phyloP scores from a whole-genome alignment of 2,329 filamentous ascomycete genomes.

The Trichoderma koningii region DNA sequence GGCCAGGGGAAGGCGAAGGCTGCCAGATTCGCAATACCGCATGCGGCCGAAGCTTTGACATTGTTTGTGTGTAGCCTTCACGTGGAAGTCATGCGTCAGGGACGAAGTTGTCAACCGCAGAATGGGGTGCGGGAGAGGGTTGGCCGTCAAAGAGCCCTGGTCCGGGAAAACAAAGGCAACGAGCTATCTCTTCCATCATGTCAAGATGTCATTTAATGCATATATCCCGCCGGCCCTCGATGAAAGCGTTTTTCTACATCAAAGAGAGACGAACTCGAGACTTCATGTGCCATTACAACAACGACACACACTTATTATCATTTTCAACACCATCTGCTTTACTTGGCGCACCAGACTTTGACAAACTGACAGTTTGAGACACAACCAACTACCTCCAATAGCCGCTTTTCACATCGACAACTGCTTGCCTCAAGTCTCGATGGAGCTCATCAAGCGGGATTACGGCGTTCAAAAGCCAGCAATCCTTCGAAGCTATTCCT shows the following conservation, averaged over 20 bases:
- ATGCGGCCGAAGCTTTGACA: conserved; percentile 22
- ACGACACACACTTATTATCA: background rate
- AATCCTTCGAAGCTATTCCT: background rate
- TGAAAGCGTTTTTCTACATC: background rate
- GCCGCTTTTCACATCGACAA: background rate
- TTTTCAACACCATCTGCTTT: background rate
- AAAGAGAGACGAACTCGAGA: background rate
- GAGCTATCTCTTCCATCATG: background rate
- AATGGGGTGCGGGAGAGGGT: background rate
- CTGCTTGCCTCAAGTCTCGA: background rate
- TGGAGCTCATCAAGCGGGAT: background rate
- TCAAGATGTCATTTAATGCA: background rate
- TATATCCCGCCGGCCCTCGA: background rate
- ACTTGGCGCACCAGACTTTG: background rate
- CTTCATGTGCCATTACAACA: background rate
- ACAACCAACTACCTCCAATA: background rate
- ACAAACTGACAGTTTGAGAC: background rate
- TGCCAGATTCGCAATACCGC: conserved; percentile 9
- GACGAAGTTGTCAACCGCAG: background rate
- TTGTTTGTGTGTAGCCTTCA: conserved; percentile 17
- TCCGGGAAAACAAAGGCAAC: conserved; percentile 7
- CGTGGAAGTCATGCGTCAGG: conserved; percentile 15
- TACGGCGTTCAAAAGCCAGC: background rate
- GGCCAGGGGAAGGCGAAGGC: background rate
- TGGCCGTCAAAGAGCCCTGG: background rate